Evolutionary conservation across 768 basidiomycete species (phyloP).

Genomic region (Tulasnella calospora): DNA sequence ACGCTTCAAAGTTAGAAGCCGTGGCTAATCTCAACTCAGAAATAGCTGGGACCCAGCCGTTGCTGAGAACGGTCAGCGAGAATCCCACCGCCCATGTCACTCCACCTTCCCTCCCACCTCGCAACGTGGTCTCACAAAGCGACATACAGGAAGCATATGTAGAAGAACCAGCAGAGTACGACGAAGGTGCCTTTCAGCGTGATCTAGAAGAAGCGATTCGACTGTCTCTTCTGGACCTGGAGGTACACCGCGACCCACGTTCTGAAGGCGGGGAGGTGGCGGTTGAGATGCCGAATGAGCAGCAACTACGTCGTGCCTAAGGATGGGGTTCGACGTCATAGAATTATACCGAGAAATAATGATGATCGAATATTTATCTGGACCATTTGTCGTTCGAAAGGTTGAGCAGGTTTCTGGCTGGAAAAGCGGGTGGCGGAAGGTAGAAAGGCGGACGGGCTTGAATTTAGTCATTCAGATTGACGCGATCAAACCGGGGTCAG

Average conservation of each 20-base stretch:
- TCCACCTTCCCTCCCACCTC: neutral
- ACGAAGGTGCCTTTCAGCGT: constrained; percentile 30
- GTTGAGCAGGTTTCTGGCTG: constrained; percentile 44
- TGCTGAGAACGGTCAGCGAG: constrained; percentile 31
- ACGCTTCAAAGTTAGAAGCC: constrained; percentile 34
- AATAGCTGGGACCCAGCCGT: constrained; percentile 33
- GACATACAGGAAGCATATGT: constrained; percentile 27
- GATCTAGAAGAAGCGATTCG: constrained; percentile 39
- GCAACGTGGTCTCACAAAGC: neutral
- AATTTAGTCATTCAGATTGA: neutral
- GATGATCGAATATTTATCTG: constrained; percentile 33
- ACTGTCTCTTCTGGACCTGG: constrained; percentile 39
- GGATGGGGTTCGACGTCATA: neutral
- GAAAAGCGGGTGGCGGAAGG: constrained; percentile 45
- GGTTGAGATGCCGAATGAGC: neutral
- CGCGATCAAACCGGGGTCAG: neutral
- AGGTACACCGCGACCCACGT: neutral
- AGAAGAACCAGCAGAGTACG: constrained; percentile 28
- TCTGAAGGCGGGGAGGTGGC: neutral
- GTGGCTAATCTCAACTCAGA: constrained; percentile 37
- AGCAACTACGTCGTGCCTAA: neutral
- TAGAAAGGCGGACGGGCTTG: constrained; percentile 40
- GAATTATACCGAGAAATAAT: neutral
- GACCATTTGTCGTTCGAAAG: constrained; percentile 41
- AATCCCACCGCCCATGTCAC: neutral